These are phyloP conservation scores for Xerocomus potaroensis DNA, from an alignment of 768 basidiomycete genomes.

Conservation along the genomic window DNA sequence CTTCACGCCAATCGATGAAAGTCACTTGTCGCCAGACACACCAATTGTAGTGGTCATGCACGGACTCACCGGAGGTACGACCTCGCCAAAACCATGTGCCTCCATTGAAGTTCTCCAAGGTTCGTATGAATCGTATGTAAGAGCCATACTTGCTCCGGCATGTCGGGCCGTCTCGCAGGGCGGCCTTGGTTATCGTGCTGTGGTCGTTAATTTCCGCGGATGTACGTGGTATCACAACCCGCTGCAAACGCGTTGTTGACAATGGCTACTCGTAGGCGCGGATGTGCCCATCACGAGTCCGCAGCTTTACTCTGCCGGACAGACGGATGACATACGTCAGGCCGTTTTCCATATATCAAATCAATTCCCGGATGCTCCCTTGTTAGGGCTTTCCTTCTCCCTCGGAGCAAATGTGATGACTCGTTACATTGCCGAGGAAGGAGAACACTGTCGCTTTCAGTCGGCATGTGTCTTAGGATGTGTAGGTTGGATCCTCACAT, in stretches of 20 bases:
- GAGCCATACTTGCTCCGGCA: constrained; percentile 72
- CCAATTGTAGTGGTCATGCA: constrained; percentile 32
- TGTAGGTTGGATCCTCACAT: constrained; percentile 42
- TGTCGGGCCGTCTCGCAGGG: constrained; percentile 67
- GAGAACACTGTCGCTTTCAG: constrained; percentile 52
- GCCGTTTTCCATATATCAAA: constrained; percentile 73
- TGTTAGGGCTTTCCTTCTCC: constrained; percentile 89
- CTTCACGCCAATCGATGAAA: constrained; percentile 27
- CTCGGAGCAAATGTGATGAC: constrained; percentile 91
- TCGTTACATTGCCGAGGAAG: constrained; percentile 85
- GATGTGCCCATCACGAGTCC: constrained; percentile 78
- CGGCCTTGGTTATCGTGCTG: constrained; percentile 87
- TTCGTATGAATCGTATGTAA: constrained; percentile 87
- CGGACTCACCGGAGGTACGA: constrained; percentile 31
- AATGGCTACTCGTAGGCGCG: constrained; percentile 52
- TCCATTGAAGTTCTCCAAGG: constrained; percentile 40
- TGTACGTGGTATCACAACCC: constrained; percentile 47
- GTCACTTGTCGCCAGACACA: constrained; percentile 19
- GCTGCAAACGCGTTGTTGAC: constrained; percentile 12
- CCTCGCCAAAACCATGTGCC: background rate
- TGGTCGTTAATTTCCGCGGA: constrained; percentile 90
- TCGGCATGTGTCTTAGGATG: constrained; percentile 71
- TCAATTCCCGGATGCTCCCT: constrained; percentile 71
- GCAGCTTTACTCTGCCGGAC: constrained; percentile 82
- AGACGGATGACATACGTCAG: constrained; percentile 85